These are phyloP conservation scores for Aspergillus sp. DNA, from an alignment of 2,329 filamentous ascomycete genomes.

Conservation along the genomic window DNA sequence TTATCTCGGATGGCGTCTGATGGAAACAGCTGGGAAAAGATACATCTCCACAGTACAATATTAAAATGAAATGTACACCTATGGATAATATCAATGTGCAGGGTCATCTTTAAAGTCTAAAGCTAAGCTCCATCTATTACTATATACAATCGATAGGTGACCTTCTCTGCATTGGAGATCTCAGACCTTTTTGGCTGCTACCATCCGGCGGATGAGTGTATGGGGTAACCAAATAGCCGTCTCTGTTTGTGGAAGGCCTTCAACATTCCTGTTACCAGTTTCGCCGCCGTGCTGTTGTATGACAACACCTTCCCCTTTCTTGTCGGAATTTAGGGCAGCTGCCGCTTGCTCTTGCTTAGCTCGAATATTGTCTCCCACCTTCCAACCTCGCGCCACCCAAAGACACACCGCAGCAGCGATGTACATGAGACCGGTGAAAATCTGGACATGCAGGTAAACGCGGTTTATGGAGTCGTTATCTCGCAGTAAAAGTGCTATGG, in stretches of 20 bases:
- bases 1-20: neutral
- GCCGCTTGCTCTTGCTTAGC: constrained; percentile 15
- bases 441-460: constrained; percentile 42
- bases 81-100: neutral
- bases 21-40: neutral
- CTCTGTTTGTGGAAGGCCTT: neutral
- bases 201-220: constrained; percentile 31
- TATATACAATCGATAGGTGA: neutral
- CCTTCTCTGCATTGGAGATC: neutral
- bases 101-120: neutral
- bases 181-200: constrained; percentile 31
- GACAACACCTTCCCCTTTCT: neutral
- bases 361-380: constrained; percentile 33
- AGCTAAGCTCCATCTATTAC: neutral
- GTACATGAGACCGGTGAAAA: constrained; percentile 64
- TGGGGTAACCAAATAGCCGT: constrained; percentile 28
- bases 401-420: constrained; percentile 53
- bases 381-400: constrained; percentile 42
- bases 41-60: neutral
- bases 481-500: constrained; percentile 61
- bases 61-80: neutral
- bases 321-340: neutral
- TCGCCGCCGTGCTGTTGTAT: constrained; percentile 4
- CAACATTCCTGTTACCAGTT: constrained; percentile 7
- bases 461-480: constrained; percentile 31